Conservation (phyloP, 139 green algal genomes). For the Coelastrella sp. region DNA sequence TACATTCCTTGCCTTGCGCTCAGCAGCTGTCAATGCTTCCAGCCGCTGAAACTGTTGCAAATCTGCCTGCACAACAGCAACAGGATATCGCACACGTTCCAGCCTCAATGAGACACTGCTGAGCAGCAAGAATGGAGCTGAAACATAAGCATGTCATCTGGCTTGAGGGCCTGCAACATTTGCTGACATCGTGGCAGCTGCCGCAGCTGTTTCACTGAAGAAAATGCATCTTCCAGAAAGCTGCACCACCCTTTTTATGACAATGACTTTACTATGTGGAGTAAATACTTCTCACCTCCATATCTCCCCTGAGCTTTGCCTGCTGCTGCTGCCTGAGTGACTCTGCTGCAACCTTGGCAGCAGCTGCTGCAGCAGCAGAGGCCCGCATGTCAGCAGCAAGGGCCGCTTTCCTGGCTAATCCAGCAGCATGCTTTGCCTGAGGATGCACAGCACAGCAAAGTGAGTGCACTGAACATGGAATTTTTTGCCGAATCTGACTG, state of each 20-base stretch:
- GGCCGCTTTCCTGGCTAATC: constrained; percentile 12
- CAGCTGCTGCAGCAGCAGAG: constrained; percentile 5
- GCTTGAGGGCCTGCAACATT: no score
- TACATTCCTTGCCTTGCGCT: neutral
- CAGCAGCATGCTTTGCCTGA: constrained; percentile 36
- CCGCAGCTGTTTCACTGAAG: neutral
- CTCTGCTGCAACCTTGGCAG: constrained; percentile 38
- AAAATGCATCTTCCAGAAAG: neutral
- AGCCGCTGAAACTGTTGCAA: constrained; percentile 9
- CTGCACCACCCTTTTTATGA: neutral
- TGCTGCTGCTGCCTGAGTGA: neutral
- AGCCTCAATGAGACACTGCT: no score
- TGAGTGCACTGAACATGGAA: neutral
- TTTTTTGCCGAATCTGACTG: neutral
- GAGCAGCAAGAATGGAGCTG: no score
- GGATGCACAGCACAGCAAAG: neutral
- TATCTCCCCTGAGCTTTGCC: neutral
- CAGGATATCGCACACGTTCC: neutral
- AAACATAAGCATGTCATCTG: no score
- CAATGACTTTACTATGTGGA: neutral
- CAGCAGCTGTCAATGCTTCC: neutral
- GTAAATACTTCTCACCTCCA: neutral
- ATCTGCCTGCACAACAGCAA: neutral
- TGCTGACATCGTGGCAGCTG: no score
- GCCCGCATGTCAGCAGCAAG: neutral